Percentiles rank a stretch among this genome's conserved stretches.
phyloP scores from a whole-genome alignment of 306 rosid species.

The Quercus ilex region DNA sequence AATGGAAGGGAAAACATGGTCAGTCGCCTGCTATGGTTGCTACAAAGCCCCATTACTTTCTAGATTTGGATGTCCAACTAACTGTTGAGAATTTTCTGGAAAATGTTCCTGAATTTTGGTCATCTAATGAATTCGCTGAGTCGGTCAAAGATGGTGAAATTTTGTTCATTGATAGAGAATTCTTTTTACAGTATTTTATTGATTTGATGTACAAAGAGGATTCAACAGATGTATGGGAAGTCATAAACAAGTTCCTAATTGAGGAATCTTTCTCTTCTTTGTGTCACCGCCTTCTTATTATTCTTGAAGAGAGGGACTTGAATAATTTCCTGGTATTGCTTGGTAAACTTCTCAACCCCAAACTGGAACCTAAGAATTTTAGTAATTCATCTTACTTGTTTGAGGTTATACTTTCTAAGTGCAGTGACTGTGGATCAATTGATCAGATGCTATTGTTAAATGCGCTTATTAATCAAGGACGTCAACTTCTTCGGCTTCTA shows the following conservation, averaged over 20 bases:
- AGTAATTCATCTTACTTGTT: constrained; percentile 43
- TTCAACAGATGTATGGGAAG: constrained; percentile 64
- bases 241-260: constrained; percentile 49
- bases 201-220: constrained; percentile 70
- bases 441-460: constrained; percentile 67
- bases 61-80: constrained; percentile 66
- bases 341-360: constrained; percentile 44
- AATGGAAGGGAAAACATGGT: constrained; percentile 98
- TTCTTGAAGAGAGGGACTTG: constrained; percentile 71
- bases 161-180: constrained; percentile 57
- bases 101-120: constrained; percentile 92
- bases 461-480: constrained; percentile 61
- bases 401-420: constrained; percentile 58
- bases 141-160: constrained; percentile 85
- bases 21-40: constrained; percentile 97
- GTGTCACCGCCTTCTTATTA: constrained; percentile 75
- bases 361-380: constrained; percentile 29
- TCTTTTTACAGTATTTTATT: constrained; percentile 57
- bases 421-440: constrained; percentile 49
- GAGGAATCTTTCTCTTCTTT: constrained; percentile 69
- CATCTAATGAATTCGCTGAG: constrained; percentile 70
- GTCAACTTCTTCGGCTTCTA: constrained; percentile 67
- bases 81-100: constrained; percentile 75
- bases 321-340: constrained; percentile 51
- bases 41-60: constrained; percentile 93